These are phyloP conservation scores for Porcisia hertigi DNA, from an alignment of 208 protist species.

Conservation along the genomic window DNA sequence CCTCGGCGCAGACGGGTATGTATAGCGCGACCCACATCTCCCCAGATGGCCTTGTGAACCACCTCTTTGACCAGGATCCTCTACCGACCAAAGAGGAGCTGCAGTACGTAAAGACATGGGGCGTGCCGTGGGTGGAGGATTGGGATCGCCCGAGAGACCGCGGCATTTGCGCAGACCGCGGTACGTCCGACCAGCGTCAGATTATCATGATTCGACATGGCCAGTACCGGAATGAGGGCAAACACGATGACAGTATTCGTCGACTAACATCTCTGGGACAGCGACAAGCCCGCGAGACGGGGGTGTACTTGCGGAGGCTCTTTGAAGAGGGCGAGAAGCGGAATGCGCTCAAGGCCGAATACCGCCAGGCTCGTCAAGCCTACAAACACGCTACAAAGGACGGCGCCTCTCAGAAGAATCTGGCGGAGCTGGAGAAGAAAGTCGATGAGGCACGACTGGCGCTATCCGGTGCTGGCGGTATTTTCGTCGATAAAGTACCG, in stretches of 20 bases:
- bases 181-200: constrained; percentile 38
- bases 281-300: constrained; percentile 61
- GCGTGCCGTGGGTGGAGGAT: constrained; percentile 63
- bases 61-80: constrained; percentile 21
- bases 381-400: constrained; percentile 18
- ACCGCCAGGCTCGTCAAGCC: constrained; percentile 4
- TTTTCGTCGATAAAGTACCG: constrained; percentile 35
- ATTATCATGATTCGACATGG: constrained; percentile 86
- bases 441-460: constrained; percentile 13
- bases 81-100: constrained; percentile 38
- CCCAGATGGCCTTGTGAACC: constrained; percentile 34
- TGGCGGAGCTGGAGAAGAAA: constrained; percentile 14
- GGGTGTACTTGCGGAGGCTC: constrained; percentile 48
- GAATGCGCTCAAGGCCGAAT: constrained; percentile 3
- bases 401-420: constrained; percentile 6
- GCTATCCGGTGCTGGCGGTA: constrained; percentile 19
- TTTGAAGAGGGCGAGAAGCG: constrained; percentile 26
- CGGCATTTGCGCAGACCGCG: constrained; percentile 14
- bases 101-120: constrained; percentile 60
- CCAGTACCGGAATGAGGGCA: constrained; percentile 67
- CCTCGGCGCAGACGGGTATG: constrained; percentile 1
- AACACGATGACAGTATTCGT: constrained; percentile 40
- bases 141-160: constrained; percentile 55
- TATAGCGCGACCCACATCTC: constrained; percentile 22
- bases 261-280: constrained; percentile 58